A percentile compares a stretch with the other conserved stretches of the same genome.
Conservation (phyloP, 148 eudicot species). For the Vaccinium corymbosum region DNA sequence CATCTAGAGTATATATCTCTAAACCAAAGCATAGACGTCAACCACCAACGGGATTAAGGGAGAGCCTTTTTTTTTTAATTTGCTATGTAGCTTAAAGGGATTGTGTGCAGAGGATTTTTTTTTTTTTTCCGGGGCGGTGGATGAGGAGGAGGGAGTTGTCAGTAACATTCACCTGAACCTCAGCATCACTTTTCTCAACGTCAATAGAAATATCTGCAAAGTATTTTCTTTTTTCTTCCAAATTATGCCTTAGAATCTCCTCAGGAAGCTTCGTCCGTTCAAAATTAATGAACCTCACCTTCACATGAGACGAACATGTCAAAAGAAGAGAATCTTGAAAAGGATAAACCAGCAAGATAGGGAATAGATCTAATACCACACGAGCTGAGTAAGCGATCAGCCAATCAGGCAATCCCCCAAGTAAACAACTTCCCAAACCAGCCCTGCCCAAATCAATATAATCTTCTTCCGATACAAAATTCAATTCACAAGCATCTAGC, state of each 20-base stretch:
- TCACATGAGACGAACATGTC: slow-evolving; percentile 17
- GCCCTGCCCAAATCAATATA: slow-evolving; percentile 85
- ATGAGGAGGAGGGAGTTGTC: background rate
- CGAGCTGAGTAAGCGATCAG: slow-evolving; percentile 90
- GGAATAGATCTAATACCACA: slow-evolving; percentile 46
- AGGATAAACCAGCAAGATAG: slow-evolving; percentile 3
- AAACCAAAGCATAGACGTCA: background rate
- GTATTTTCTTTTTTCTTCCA: slow-evolving; percentile 88
- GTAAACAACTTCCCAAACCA: slow-evolving; percentile 91
- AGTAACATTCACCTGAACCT: slow-evolving; percentile 62
- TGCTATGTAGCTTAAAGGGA: background rate
- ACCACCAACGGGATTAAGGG: background rate
- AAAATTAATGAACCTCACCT: slow-evolving; percentile 91
- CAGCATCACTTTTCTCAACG: slow-evolving; percentile 90
- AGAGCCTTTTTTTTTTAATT: background rate
- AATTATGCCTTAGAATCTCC: slow-evolving; percentile 73
- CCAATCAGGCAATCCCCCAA: slow-evolving; percentile 97
- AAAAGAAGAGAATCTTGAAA: slow-evolving; percentile 4
- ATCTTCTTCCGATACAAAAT: slow-evolving; percentile 94
- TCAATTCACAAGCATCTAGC: slow-evolving; percentile 85
- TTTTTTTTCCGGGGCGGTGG: background rate
- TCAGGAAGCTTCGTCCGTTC: slow-evolving; percentile 90
- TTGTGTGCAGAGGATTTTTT: background rate
- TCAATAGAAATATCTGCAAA: slow-evolving; percentile 62
- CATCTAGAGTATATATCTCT: background rate